A percentile compares a stretch with the other conserved stretches of the same genome.
Evolutionary conservation across 805 yeast genomes (phyloP).

Genomic region (Yarrowia alimentaria): DNA sequence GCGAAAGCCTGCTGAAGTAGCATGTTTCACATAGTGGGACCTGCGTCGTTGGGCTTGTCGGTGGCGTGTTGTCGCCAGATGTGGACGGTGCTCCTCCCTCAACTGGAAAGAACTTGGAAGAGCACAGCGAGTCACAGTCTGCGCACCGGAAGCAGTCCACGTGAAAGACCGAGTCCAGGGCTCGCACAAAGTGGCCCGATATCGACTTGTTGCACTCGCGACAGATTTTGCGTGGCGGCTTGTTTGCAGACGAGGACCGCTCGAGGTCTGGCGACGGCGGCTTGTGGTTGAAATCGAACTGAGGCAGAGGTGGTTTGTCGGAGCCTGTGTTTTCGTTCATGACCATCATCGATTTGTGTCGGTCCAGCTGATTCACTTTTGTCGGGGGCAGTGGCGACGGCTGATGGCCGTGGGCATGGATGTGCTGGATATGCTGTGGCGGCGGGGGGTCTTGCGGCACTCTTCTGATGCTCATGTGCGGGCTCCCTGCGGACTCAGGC

Average conservation of each 20-base stretch:
- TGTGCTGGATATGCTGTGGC: not conserved
- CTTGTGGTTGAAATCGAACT: constrained; percentile 1
- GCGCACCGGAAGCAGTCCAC: constrained; percentile 83
- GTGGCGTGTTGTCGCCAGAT: constrained; percentile 26
- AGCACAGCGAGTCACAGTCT: constrained; percentile 79
- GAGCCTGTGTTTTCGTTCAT: constrained; percentile 1
- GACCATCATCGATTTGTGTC: constrained; percentile 14
- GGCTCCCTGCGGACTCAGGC: not conserved
- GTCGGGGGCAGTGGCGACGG: constrained; percentile 5
- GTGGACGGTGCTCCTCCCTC: constrained; percentile 43
- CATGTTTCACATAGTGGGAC: constrained; percentile 86
- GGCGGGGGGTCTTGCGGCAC: not conserved
- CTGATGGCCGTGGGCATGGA: not conserved
- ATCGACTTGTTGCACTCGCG: constrained; percentile 53
- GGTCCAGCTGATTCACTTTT: constrained; percentile 1
- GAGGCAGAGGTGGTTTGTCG: constrained; percentile 1
- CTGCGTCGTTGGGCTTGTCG: constrained; percentile 40
- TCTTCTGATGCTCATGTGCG: constrained; percentile 10
- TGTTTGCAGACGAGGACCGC: not conserved
- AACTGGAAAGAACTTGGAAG: constrained; percentile 84
- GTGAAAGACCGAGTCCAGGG: constrained; percentile 75
- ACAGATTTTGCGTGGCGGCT: constrained; percentile 41
- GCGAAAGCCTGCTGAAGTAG: constrained; percentile 78
- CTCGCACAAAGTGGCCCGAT: constrained; percentile 79
- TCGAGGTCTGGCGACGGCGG: constrained; percentile 13